Conservation (phyloP, 2,329 filamentous ascomycete genomes). For the Aspergillus vadensis region DNA sequence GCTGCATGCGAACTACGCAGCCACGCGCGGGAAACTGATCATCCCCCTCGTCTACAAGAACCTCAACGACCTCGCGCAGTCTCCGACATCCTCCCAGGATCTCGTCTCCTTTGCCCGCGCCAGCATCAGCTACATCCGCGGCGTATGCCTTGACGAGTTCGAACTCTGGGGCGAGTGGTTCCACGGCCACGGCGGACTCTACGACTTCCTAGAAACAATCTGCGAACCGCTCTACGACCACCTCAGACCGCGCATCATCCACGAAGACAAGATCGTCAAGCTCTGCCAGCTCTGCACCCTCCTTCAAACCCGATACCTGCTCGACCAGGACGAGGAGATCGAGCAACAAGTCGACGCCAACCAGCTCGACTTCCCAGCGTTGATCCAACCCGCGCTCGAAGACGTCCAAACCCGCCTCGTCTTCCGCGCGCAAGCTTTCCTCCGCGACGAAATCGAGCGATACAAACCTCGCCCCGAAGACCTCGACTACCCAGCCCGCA, state of each 20-base stretch:
- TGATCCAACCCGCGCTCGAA: slow-evolving; percentile 67
- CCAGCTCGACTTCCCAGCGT: slow-evolving; percentile 62
- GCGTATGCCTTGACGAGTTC: slow-evolving; percentile 67
- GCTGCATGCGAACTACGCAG: slow-evolving; percentile 64
- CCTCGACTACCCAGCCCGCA: slow-evolving; percentile 62
- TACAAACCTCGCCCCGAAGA: slow-evolving; percentile 67
- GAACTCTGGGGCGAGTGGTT: slow-evolving; percentile 70
- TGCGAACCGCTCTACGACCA: slow-evolving; percentile 70
- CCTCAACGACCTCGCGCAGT: slow-evolving; percentile 55
- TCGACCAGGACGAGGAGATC: slow-evolving; percentile 57
- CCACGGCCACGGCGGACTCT: slow-evolving; percentile 61
- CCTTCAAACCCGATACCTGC: slow-evolving; percentile 66
- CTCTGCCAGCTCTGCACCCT: slow-evolving; percentile 68
- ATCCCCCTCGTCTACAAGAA: slow-evolving; percentile 66
- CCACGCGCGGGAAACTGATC: slow-evolving; percentile 60
- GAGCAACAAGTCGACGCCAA: slow-evolving; percentile 53
- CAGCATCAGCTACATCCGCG: slow-evolving; percentile 66
- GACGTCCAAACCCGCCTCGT: slow-evolving; percentile 68
- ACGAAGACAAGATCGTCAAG: slow-evolving; percentile 66
- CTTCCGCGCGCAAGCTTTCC: slow-evolving; percentile 63
- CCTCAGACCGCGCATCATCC: slow-evolving; percentile 65
- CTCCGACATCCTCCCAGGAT: slow-evolving; percentile 63
- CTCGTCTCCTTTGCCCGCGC: slow-evolving; percentile 66
- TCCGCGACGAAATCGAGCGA: slow-evolving; percentile 67
- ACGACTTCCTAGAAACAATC: slow-evolving; percentile 67